Percentiles rank a stretch among this genome's conserved stretches.
Evolutionary conservation across 129 eudicot species (phyloP).

Genomic region (Artemisia tridentata): DNA sequence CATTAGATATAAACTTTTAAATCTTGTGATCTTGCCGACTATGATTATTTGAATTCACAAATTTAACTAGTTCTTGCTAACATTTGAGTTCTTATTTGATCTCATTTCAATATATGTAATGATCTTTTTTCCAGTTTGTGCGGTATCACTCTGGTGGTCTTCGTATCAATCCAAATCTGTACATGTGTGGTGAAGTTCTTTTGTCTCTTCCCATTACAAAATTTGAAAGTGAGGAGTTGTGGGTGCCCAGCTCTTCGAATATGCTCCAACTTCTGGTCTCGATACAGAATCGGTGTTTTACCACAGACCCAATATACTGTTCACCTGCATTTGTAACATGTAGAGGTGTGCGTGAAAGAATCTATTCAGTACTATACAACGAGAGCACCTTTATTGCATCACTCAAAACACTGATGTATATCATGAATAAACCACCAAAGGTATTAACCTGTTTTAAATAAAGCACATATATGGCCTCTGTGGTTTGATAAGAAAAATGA

Average conservation of each 20-base stretch:
- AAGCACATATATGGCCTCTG: too few relatives aligned
- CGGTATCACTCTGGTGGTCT: conserved; percentile 71
- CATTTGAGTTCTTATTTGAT: too few relatives aligned
- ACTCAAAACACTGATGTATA: conserved; percentile 52
- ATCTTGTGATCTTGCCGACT: too few relatives aligned
- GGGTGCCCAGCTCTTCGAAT: conserved; percentile 65
- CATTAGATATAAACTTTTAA: too few relatives aligned
- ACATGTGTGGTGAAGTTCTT: conserved; percentile 51
- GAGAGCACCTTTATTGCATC: conserved; percentile 39
- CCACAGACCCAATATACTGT: conserved; percentile 55
- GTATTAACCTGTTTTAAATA: conserved; percentile 18
- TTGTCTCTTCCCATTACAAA: conserved; percentile 53
- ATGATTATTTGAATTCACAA: too few relatives aligned
- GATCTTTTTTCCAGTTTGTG: conserved; percentile 42
- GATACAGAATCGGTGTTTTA: conserved; percentile 60
- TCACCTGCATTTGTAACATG: conserved; percentile 31
- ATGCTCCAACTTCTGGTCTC: conserved; percentile 66
- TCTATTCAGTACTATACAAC: conserved; percentile 37
- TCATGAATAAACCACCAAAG: conserved; percentile 56
- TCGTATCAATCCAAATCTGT: conserved; percentile 60
- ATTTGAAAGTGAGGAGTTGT: conserved; percentile 18
- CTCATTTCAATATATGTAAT: neutral
- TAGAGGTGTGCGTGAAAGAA: conserved; percentile 30
- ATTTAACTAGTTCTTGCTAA: too few relatives aligned
- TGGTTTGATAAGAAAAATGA: too few relatives aligned